Percentiles rank a stretch among this genome's conserved stretches.
Conservation (phyloP, 2,329 filamentous ascomycete species). For the Cladophialophora carrionii region DNA sequence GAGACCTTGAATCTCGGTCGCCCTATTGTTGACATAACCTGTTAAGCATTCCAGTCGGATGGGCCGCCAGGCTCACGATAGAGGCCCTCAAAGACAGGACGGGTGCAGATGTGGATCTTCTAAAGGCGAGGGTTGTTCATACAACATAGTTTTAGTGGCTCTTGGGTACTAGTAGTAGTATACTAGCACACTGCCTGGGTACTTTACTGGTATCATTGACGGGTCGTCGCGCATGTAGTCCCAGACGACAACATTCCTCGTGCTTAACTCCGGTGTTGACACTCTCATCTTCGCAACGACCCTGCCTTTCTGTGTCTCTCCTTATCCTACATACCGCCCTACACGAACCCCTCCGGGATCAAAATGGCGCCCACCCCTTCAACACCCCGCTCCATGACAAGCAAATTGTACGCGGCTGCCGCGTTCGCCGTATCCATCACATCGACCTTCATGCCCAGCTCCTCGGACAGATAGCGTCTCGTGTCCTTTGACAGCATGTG, state of each 20-base stretch:
- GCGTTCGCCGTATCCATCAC: constrained; percentile 92
- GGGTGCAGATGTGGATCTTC: too few relatives aligned
- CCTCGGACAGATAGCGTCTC: constrained; percentile 66
- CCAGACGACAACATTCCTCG: neutral
- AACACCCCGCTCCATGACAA: constrained; percentile 85
- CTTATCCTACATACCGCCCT: constrained; percentile 11
- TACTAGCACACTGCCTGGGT: neutral
- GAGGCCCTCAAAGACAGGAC: too few relatives aligned
- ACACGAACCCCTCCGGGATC: constrained; percentile 29
- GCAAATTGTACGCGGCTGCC: constrained; percentile 87
- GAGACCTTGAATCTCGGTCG: too few relatives aligned
- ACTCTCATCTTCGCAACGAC: too few relatives aligned
- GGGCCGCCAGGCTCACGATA: too few relatives aligned
- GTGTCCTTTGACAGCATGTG: constrained; percentile 76
- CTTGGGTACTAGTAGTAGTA: neutral
- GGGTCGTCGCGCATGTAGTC: neutral
- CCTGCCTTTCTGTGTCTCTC: neutral
- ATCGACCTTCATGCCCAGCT: constrained; percentile 80
- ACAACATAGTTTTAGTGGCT: neutral
- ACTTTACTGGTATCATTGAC: neutral
- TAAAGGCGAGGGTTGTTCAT: too few relatives aligned
- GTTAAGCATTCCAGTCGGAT: too few relatives aligned
- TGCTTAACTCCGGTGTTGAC: neutral
- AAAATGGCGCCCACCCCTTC: constrained; percentile 62
- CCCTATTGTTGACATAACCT: too few relatives aligned